Conservation (phyloP, 2,329 filamentous ascomycete genomes). For the Orbilia ellipsospora region DNA sequence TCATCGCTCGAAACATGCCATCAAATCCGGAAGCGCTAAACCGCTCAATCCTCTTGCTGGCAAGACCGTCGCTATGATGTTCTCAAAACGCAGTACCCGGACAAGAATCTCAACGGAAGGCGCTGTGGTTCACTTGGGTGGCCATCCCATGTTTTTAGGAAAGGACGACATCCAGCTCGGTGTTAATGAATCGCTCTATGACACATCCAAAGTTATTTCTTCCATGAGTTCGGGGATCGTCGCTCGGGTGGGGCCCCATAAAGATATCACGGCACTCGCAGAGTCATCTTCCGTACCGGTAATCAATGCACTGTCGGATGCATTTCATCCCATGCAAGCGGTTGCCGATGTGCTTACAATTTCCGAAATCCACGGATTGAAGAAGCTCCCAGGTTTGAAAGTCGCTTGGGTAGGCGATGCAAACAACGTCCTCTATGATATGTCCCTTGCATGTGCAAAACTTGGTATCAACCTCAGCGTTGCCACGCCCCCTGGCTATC, state of each 20-base stretch:
- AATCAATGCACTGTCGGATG: conserved; percentile 87
- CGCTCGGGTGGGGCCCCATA: conserved; percentile 79
- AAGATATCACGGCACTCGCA: conserved; percentile 77
- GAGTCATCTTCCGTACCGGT: conserved; percentile 80
- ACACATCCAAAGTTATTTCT: conserved; percentile 92
- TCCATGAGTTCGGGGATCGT: conserved; percentile 89
- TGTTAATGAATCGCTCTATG: conserved; percentile 94
- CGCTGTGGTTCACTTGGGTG: conserved; percentile 86
- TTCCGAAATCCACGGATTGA: conserved; percentile 70
- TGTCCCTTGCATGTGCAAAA: conserved; percentile 88
- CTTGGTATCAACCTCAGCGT: conserved; percentile 87
- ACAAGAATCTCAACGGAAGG: conserved; percentile 94
- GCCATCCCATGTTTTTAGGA: conserved; percentile 94
- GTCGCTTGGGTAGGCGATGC: conserved; percentile 96
- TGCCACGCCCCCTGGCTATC: conserved; percentile 85
- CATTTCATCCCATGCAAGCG: conserved; percentile 92
- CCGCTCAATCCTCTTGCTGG: conserved; percentile 73
- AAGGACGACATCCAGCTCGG: conserved; percentile 97
- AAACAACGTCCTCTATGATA: conserved; percentile 95
- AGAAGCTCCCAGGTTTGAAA: conserved; percentile 69
- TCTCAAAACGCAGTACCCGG: conserved; percentile 93
- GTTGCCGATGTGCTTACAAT: conserved; percentile 95
- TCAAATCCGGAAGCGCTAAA: conserved; percentile 71
- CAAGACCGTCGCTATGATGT: conserved; percentile 92
- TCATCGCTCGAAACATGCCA: conserved; percentile 76